Conservation (phyloP, 2,329 filamentous ascomycete genomes). For the Herpotrichia juniperi region DNA sequence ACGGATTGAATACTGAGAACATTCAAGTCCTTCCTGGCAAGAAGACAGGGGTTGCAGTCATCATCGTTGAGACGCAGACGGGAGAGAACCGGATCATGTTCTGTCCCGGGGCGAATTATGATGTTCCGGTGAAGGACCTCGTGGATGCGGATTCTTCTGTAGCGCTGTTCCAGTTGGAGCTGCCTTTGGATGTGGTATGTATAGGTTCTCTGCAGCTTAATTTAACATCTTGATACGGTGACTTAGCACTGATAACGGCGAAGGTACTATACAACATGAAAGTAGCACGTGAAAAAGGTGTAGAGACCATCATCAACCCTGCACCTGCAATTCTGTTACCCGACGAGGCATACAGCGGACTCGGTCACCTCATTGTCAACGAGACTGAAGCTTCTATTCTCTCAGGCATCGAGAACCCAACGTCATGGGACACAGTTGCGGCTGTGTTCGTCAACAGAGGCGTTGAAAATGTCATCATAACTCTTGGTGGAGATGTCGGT, state of each 20-base stretch:
- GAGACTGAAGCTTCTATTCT: conserved; percentile 86
- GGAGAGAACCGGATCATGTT: conserved; percentile 59
- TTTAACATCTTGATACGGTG: background rate
- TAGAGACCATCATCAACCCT: conserved; percentile 78
- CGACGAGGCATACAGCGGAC: conserved; percentile 65
- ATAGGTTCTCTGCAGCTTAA: conserved; percentile 2
- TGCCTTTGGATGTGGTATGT: conserved; percentile 49
- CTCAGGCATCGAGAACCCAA: conserved; percentile 55
- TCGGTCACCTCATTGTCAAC: conserved; percentile 85
- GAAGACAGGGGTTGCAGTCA: conserved; percentile 56
- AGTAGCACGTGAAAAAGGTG: conserved; percentile 36
- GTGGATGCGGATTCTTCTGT: conserved; percentile 49
- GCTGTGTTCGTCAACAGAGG: conserved; percentile 68
- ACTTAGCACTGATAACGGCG: conserved; percentile 3
- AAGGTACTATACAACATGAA: conserved; percentile 47
- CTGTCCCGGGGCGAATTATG: conserved; percentile 54
- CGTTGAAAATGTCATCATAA: conserved; percentile 80
- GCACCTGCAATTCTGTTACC: conserved; percentile 74
- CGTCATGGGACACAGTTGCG: conserved; percentile 42
- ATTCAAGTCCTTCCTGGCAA: conserved; percentile 49
- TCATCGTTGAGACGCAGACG: conserved; percentile 54
- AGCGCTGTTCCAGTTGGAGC: conserved; percentile 55
- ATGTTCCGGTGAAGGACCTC: conserved; percentile 44
- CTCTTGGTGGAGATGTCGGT: conserved; percentile 76
- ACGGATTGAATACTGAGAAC: conserved; percentile 50